A percentile compares a stretch with the other conserved stretches of the same genome.
These are phyloP conservation scores for Echinochloa phyllopogon DNA, from an alignment of 176 grass and related monocot species.

Conservation along the genomic window DNA sequence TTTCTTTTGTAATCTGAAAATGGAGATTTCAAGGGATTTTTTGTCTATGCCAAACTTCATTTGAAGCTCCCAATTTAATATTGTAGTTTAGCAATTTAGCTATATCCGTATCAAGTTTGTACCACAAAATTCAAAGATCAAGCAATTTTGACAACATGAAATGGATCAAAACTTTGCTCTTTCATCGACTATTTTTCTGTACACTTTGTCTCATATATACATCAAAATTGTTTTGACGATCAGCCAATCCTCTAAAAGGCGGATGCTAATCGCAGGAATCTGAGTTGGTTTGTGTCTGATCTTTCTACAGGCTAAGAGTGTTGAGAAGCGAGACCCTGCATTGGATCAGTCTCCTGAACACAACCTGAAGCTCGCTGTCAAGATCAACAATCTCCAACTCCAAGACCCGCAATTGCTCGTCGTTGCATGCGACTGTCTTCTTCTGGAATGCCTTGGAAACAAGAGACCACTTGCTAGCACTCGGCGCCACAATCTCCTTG, in stretches of 20 bases:
- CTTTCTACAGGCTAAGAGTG: slow-evolving; percentile 36
- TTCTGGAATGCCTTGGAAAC: slow-evolving; percentile 31
- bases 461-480: slow-evolving; percentile 25
- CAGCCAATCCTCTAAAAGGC: background rate
- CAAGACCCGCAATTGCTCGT: slow-evolving; percentile 22
- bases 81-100: background rate
- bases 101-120: background rate
- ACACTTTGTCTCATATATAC: slow-evolving; percentile 25
- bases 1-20: background rate
- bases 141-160: slow-evolving; percentile 4
- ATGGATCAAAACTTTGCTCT: slow-evolving; percentile 45
- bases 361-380: slow-evolving; percentile 14
- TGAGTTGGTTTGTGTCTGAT: background rate
- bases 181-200: background rate
- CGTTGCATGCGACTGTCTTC: background rate
- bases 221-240: slow-evolving; percentile 24
- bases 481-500: background rate
- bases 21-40: background rate
- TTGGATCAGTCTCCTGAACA: slow-evolving; percentile 45
- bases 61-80: background rate
- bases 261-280: background rate
- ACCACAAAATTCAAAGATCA: slow-evolving; percentile 15
- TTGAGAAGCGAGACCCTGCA: slow-evolving; percentile 44
- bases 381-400: slow-evolving; percentile 40
- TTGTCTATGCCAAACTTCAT: background rate